phyloP scores from a whole-genome alignment of 1,284 basidiomycete genomes.

The Xerocomus nothofagi region DNA sequence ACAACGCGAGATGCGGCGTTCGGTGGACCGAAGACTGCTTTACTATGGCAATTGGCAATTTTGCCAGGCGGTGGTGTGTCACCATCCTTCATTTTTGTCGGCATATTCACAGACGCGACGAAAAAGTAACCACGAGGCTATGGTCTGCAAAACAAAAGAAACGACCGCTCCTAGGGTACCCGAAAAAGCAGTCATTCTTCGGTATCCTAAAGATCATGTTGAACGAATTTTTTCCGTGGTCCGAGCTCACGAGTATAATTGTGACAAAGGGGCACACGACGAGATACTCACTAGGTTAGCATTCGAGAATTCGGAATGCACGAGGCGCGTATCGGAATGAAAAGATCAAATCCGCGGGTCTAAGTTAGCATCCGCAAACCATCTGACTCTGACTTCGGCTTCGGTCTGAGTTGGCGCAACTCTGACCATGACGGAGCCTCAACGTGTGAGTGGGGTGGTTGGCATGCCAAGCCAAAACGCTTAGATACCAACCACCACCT shows the following conservation, averaged over 20 bases:
- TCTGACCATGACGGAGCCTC: slow-evolving; percentile 4
- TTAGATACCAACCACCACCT: neutral
- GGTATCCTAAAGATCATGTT: neutral
- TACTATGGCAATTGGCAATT: slow-evolving; percentile 21
- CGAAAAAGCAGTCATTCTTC: neutral
- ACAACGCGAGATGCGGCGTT: slow-evolving; percentile 14
- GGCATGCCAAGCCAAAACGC: slow-evolving; percentile 1
- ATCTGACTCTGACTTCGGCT: slow-evolving; percentile 17
- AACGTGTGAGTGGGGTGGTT: neutral
- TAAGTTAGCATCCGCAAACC: slow-evolving; percentile 22
- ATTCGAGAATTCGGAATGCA: slow-evolving; percentile 10
- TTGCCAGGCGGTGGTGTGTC: slow-evolving; percentile 10
- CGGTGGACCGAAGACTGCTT: slow-evolving; percentile 14
- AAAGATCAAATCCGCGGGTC: slow-evolving; percentile 34
- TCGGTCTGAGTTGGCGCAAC: slow-evolving; percentile 24
- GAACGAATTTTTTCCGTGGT: neutral
- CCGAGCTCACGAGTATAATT: slow-evolving; percentile 2
- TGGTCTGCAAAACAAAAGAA: neutral
- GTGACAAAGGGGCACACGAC: neutral
- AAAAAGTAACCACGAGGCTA: slow-evolving; percentile 1
- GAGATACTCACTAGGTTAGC: slow-evolving; percentile 12
- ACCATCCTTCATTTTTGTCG: slow-evolving; percentile 9
- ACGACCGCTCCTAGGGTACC: neutral
- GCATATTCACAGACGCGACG: slow-evolving; percentile 7
- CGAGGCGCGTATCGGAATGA: slow-evolving; percentile 29